Evolutionary conservation across 2,329 filamentous ascomycete genomes (phyloP), one percentile per base, ranked within the genome.

Genomic region (Dothidotthia symphoricarpi): DNA sequence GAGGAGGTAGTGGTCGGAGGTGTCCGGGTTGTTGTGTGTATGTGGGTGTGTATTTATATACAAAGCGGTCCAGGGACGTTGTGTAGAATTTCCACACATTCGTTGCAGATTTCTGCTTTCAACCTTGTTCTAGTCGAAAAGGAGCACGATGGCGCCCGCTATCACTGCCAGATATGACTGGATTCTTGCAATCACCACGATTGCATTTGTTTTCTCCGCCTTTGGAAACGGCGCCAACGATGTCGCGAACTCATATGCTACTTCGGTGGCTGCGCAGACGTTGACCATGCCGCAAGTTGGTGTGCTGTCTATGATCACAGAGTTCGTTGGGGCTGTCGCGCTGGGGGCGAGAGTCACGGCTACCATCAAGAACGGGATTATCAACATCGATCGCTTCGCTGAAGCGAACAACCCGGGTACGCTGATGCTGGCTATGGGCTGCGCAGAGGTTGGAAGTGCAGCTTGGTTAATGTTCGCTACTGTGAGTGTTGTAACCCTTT

Each of bases 301-400:
- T 46, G 53, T 76, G 16, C 58, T 78, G 14, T 69, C 74, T 36
- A 64, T 70, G 16, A 47, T 70, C 41, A 76, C 74, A 13, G 75
- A 78, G 51, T 72, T 78, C 48, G 57, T 74, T 10, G 75, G 75
- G 39, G 75, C 75, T n/a, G 69, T 77, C 6, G 72, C 69, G 31
- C 67, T 77, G 27, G 75, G 76, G 33, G 61, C 70, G 13, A 71
- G 78, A 41, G 78, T 80, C 3, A 76, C 80, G 16, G 75, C 77
- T 38, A 82, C 80, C 8, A 82, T 82, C 59, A 75, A 77, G 44
- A 82, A 77, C 52, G 77, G 77, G 43, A 72, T 83, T 36, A 75
- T 83, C 53, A 68, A 71, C 38, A 71, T 71, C 24, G 45, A 57
- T 0, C 65, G 69, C 16, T 82, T 79, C 56, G 59, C 67, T 1